These are phyloP conservation scores for Blastocystis sp. DNA, from an alignment of 352 stramenopile genomes.

Conservation along the genomic window DNA sequence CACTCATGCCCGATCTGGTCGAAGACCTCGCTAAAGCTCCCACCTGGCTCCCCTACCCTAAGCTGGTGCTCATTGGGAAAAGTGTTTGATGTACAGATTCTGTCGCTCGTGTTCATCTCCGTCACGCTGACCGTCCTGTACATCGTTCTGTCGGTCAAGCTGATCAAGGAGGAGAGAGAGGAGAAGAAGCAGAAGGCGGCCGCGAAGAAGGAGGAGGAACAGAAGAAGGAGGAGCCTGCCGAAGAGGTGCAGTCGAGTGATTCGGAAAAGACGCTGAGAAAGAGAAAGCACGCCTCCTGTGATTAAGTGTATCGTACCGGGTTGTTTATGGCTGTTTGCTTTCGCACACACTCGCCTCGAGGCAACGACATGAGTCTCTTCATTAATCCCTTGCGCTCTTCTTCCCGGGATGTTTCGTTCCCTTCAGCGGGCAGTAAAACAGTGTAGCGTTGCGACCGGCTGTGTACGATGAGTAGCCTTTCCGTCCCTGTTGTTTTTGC, in stretches of 20 bases:
- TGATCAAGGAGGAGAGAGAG: slow-evolving; percentile 49
- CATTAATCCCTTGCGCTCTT: too few species aligned
- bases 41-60: slow-evolving; percentile 52
- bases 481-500: too few species aligned
- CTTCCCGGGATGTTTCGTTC: too few species aligned
- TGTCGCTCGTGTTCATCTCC: slow-evolving; percentile 48
- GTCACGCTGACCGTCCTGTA: slow-evolving; percentile 51
- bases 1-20: slow-evolving; percentile 46
- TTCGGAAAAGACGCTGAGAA: slow-evolving; percentile 17
- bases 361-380: too few species aligned
- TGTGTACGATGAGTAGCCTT: too few species aligned
- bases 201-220: slow-evolving; percentile 17
- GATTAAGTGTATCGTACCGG: slow-evolving; percentile 14
- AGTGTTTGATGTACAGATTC: slow-evolving; percentile 18
- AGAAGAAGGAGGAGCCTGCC: neutral
- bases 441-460: too few species aligned
- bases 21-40: neutral
- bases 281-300: slow-evolving; percentile 55
- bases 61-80: slow-evolving; percentile 10
- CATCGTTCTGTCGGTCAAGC: slow-evolving; percentile 47
- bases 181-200: slow-evolving; percentile 1
- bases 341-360: neutral
- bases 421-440: too few species aligned
- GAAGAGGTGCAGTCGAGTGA: neutral
- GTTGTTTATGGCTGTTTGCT: neutral